Evolutionary conservation across 495 filamentous ascomycete genomes (phyloP), one percentile per base, ranked within the genome.

Genomic region (Aspergillus avenaceus): DNA sequence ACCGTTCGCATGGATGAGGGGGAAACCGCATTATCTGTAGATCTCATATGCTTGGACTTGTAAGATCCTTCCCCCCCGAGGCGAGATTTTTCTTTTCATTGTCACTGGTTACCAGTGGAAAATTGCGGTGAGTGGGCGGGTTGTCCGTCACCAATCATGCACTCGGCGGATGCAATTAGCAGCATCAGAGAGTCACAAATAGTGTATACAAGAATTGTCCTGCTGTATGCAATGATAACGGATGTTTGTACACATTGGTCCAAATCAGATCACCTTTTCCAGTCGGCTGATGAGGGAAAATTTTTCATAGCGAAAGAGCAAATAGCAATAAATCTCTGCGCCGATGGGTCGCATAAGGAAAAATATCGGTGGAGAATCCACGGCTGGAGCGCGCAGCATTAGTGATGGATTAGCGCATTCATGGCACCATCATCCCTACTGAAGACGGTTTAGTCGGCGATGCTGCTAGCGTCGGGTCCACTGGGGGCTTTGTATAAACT

Each of bases 21-120:
- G 34, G 32, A 36, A n/a, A n/a, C n/a, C n/a, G 32, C 32, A 38
- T 38, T 38, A 38, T 38, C 34, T 38, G 34, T 9, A 38, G 34
- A 38, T 38, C 34, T 16, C 9, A 6, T 2, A 38, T 18, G n/a
- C n/a, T n/a, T n/a, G n/a, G n/a, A n/a, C n/a, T n/a, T n/a, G n/a
- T n/a, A n/a, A n/a, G n/a, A n/a, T n/a, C n/a, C n/a, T n/a, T n/a
- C n/a, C n/a, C n/a, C n/a, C n/a, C n/a, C n/a, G 14, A 14, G 11
- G 34, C 16, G 34, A 19, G 34, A 38, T 38, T 7, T 18, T 38
- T 8, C 16, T 36, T 12, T 36, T 16, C 12, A 18, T 38, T 18
- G 16, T 38, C 34, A 38, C 34, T 38, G 34, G 34, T 19, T 88
- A 85, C 9, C 78, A 91, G 44, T 21, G 13, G 45, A 29, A 55